Percentiles rank a stretch among this genome's conserved stretches.
phyloP scores from a whole-genome alignment of 1,284 basidiomycete species.

The Ceratorhiza oryzae-sativae region DNA sequence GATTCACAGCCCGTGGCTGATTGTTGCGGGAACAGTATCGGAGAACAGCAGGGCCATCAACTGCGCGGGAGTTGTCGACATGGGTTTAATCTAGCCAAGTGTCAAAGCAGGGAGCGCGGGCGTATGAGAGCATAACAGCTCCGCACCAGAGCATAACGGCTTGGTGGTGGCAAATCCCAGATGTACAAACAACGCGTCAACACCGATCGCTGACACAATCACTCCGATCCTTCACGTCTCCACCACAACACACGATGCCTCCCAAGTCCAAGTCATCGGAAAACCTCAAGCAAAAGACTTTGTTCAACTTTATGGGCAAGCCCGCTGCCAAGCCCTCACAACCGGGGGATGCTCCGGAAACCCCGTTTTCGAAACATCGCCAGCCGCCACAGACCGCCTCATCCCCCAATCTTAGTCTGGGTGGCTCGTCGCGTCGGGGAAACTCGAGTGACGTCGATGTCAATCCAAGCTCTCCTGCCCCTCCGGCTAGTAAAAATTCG shows the following conservation, averaged over 20 bases:
- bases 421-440: constrained; percentile 20
- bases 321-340: constrained; percentile 1
- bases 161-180: too few species aligned
- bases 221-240: constrained; percentile 14
- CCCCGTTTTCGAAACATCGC: constrained; percentile 25
- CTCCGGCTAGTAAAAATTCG: constrained; percentile 12
- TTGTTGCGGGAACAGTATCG: too few species aligned
- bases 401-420: constrained; percentile 10
- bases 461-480: constrained; percentile 20
- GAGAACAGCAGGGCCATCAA: too few species aligned
- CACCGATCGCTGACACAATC: constrained; percentile 28
- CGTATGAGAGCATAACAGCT: too few species aligned
- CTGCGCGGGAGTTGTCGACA: background rate
- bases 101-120: too few species aligned
- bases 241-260: constrained; percentile 28
- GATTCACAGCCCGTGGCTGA: too few species aligned
- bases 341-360: constrained; percentile 2
- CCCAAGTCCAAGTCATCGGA: constrained; percentile 30
- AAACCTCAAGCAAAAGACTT: constrained; percentile 30
- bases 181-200: constrained; percentile 36
- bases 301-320: constrained; percentile 29
- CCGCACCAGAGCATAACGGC: too few species aligned
- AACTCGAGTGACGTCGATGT: constrained; percentile 28
- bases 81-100: background rate
- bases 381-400: constrained; percentile 10